Base-by-base conservation (phyloP, 2,329 filamentous ascomycete genomes). In the Xylariomycetidae sp. region DNA sequence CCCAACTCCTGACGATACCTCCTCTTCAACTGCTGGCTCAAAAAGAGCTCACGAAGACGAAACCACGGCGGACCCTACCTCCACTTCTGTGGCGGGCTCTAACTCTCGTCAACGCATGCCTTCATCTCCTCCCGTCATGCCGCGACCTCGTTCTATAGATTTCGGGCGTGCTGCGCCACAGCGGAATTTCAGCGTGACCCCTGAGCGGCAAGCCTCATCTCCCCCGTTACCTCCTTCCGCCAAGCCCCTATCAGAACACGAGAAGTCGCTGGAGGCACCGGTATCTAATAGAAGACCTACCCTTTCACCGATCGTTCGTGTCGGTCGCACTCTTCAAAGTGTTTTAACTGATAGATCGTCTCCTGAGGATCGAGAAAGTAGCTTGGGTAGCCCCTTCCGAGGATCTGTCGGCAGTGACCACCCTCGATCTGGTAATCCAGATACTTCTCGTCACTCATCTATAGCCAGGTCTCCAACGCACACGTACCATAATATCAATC, bases 311-410 rank as follows among this genome's bases (percentile, higher is more conserved):
- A 77, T 77, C 22, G 69, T 79, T n/a, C 64, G 74, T 28, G 74
- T 67, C 16, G 74, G 74, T 3, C 63, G 71, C 30, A 72, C 67
- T 18, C 54, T 80, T 11, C 74, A 78, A 46, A 74, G 66, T 37
- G 69, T 79, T 23, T 74, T 75, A 9, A 77, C 74, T 0, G 74
- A 78, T 41, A 70, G 72, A 6, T 72, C 74, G 1, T 77, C 75
- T 0, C 74, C 75, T 2, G 69, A 70, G 31, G 62, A 56, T 6
- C 63, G 62, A n/a, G 69, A 72, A 27, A 62, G 63, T 20, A 66
- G 69, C 9, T 56, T 79, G 3, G 65, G 73, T 11, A 79, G 75
- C 35, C 75, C 75, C 0, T 80, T 80, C 42, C 63, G 69, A 32
- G 54, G 62, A 11, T 62, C 62, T 3, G 38, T 45, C 9, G 40